Conservation (phyloP, 179 eudicot genomes). For the Silene vulgaris region DNA sequence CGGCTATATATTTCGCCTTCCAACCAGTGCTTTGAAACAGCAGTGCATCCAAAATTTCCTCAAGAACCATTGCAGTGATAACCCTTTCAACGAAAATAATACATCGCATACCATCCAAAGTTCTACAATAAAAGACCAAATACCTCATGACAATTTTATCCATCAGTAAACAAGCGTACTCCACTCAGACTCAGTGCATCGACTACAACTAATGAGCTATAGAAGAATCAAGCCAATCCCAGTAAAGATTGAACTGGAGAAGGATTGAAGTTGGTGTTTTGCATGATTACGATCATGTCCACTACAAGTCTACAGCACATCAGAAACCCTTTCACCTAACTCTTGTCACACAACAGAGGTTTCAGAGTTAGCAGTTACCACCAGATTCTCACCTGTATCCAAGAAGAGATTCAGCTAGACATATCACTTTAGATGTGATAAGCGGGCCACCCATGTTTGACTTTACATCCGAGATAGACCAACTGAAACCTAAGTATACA, state of each 20-base stretch:
- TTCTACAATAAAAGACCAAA: conserved; percentile 34
- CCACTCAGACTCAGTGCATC: background rate
- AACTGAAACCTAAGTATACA: conserved; percentile 27
- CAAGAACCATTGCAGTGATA: conserved; percentile 69
- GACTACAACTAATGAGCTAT: background rate
- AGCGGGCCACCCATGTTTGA: conserved; percentile 40
- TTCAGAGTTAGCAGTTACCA: background rate
- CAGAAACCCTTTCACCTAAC: background rate
- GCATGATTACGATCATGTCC: background rate
- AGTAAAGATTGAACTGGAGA: background rate
- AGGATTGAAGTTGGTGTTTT: background rate
- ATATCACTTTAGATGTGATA: conserved; percentile 53
- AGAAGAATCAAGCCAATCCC: background rate
- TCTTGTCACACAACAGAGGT: background rate
- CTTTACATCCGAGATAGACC: conserved; percentile 31
- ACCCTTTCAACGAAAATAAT: conserved; percentile 85
- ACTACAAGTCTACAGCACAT: background rate
- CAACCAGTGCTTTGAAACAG: conserved; percentile 52
- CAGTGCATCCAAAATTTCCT: conserved; percentile 44
- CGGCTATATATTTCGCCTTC: conserved; percentile 73
- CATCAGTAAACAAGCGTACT: background rate
- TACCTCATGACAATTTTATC: background rate
- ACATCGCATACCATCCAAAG: conserved; percentile 60
- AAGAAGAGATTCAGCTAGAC: conserved; percentile 67
- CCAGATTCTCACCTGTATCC: conserved; percentile 50